Evolutionary conservation across 345 rosid genomes (phyloP), one percentile per base, ranked within the genome.

Genomic region (Moricandia moricandioides): DNA sequence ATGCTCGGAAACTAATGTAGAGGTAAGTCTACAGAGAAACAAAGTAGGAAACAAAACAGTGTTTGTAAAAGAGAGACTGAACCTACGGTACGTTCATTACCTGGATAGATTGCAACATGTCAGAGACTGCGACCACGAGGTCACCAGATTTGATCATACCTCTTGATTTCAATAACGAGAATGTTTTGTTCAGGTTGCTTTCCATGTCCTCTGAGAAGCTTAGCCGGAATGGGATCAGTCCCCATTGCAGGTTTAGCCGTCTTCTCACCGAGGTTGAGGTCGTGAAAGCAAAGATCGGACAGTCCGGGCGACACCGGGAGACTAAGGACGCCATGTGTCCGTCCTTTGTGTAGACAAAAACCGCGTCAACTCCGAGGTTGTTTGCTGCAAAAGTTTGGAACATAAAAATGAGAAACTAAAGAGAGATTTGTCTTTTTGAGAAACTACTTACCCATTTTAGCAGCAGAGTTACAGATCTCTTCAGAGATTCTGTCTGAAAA

Each of bases 131-230:
- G 56, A 95, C 84, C 27, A 95, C 97, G 43, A 92, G 97, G 79
- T 92, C 97, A 54, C 99, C 99, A 8, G 99, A 90, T 83, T 90
- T 90, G 69, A 92, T 85, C 99, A 95, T 95, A 49, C 97, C 99
- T 77, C 99, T 83, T 58, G 99, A 86, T 84, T 95, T 95, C 74
- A 95, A 92, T 70, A 95, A 77, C 10, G 97, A 86, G 84, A 92
- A 95, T 21, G 97, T 95, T 78, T 85, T 92, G 81, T 92, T 90
- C 52, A 47, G n/a, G 18, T 47, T 47, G 52, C 52, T 47, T 16
- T 47, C 52, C 52, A 47, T 47, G 52, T 17, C 92, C 31, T 92
- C 97, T 0, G 94, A 73, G 85, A 95, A 92, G 81, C 94, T 88
- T 73, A 95, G 73, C 33, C 99, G 96, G 88, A 95, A 95, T 5